Conservation (phyloP, 805 yeast genomes). For the Saturnispora ahearnii region DNA sequence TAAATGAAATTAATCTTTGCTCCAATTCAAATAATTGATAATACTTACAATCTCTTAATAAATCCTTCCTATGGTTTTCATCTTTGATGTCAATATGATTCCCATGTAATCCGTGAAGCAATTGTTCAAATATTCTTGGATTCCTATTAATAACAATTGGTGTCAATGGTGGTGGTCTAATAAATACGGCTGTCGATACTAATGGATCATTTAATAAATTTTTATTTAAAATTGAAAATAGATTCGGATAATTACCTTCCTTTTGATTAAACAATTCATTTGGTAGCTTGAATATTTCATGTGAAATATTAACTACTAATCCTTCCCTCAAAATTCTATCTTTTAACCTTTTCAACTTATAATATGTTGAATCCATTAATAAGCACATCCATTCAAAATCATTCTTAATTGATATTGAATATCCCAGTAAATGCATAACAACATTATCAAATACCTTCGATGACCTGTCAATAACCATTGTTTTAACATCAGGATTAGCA, state of each 20-base stretch:
- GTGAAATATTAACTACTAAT: conserved; percentile 50
- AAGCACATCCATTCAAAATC: conserved; percentile 56
- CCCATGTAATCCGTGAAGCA: conserved; percentile 51
- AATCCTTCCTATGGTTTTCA: conserved; percentile 46
- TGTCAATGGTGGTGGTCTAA: conserved; percentile 73
- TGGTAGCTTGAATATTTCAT: conserved; percentile 49
- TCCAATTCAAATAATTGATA: conserved; percentile 70
- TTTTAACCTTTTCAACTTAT: conserved; percentile 50
- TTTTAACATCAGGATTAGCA: conserved; percentile 29
- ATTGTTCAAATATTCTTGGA: conserved; percentile 42
- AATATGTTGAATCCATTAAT: conserved; percentile 65
- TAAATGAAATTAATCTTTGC: conserved; percentile 52
- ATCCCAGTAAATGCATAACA: conserved; percentile 72
- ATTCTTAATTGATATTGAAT: conserved; percentile 48
- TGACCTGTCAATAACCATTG: conserved; percentile 60
- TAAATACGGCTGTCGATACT: conserved; percentile 30
- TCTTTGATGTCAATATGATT: conserved; percentile 37
- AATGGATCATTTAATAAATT: conserved; percentile 42
- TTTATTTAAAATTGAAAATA: conserved; percentile 54
- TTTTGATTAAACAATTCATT: conserved; percentile 37
- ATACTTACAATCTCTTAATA: conserved; percentile 65
- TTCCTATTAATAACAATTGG: conserved; percentile 47
- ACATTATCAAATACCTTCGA: conserved; percentile 61
- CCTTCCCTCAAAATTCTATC: conserved; percentile 43
- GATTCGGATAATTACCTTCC: conserved; percentile 72